Evolutionary conservation across 768 basidiomycete genomes (phyloP), one percentile per base, ranked within the genome.

Genomic region (Auricularia heimuer): DNA sequence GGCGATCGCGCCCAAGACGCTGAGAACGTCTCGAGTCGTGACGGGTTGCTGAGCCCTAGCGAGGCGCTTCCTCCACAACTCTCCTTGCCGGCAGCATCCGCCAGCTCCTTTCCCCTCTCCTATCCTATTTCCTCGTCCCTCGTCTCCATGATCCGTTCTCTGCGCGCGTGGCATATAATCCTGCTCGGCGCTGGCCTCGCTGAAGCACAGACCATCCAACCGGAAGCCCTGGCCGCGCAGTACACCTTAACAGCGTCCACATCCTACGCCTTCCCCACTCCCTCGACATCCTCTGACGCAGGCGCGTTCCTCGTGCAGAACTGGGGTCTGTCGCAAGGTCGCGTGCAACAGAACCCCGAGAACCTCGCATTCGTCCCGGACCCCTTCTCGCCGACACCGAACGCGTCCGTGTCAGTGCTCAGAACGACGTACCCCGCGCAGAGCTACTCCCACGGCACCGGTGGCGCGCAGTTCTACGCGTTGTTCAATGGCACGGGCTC

Each of bases 401-500:
- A 70, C 51, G 69, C 74, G 3, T 67, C 73, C 34, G 67, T 69
- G 12, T 75, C 79, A 3, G 81, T 80, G 7, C 77, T 89, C 29
- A 80, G 82, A 71, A 83, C 87, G 14, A 86, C 83, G 1, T 91
- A 91, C 70, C 82, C 85, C 2, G 76, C 76, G 39, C 84, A 82
- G 12, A 83, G 81, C 70, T 89, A 82, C 74, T 83, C 82, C 10
- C 80, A 83, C 69, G 75, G 78, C 62, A 81, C 81, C 14, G 85
- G 88, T 60, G 89, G 90, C 2, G 78, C 82, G 35, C 88, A 92
- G 69, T 84, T 88, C 68, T 84, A 82, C 69, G 81, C 83, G 68
- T 73, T 87, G 3, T 90, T 87, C 86, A 88, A 90, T 68, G 77
- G 80, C 6, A 79, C 81, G 2, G 81, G 29, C 29, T 29, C 29